Base-by-base conservation (phyloP, 106 monocot genomes). In the Allium cepa region DNA sequence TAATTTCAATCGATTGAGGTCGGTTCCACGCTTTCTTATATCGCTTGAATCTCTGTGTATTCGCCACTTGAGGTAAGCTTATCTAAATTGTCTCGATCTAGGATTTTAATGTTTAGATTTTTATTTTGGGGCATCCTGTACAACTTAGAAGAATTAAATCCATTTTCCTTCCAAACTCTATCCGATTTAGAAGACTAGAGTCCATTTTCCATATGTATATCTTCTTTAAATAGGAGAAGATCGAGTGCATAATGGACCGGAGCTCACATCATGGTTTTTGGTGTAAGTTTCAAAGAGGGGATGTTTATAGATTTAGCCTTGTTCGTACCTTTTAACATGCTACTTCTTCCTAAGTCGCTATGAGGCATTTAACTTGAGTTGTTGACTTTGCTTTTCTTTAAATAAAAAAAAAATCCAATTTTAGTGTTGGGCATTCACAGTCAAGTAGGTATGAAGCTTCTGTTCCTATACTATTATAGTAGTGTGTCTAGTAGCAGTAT, bases 361-460 rank as follows among this genome's bases (percentile, higher is more conserved):
- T 69, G 57, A 48, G 79, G 48, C 62, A 49, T 11, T 60, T 53
- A 69, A n/a, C 55, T 69, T 63, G 59, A 45, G 57, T 56, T 72
- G 62, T 60, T 15, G 1, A 70, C 53, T 13, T 71, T 22, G 49
- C 63, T 64, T 69, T 76, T 84, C 56, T 73, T 72, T n/a, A n/a
- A n/a, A n/a, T n/a, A n/a, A n/a, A n/a, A 68, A 46, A 68, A 68
- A 68, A 53, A 68, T 10, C 68, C 68, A 56, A 68, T 56, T 46
- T 68, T 68, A 45, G 68, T 52, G 17, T 53, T 68, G 53, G 68
- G 68, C 68, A 68, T 55, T 16, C 68, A 27, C 16, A 68, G 68
- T 55, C 68, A 52, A 56, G 68, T 56, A 56, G 68, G 68, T 68
- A 15, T 68, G 46, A 46, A 68, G 45, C 68, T 56, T 46, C 53